Percentiles rank a stretch among this genome's conserved stretches.
Evolutionary conservation across 176 grass and related monocot species (phyloP).

Genomic region (Areca catechu): DNA sequence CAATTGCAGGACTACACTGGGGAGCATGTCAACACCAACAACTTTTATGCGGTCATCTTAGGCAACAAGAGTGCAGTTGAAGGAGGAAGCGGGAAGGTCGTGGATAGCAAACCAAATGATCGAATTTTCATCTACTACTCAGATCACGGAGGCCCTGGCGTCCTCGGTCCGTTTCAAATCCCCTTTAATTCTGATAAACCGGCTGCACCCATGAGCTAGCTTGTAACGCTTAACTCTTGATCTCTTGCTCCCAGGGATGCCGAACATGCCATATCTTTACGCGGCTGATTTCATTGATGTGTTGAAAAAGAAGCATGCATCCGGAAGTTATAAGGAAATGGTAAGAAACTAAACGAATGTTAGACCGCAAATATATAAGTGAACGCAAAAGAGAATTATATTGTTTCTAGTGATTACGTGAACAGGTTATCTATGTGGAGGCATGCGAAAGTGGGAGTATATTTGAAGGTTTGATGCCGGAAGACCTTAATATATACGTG

Average conservation of each 20-base stretch:
- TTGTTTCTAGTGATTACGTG: slow-evolving; percentile 5
- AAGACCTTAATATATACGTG: slow-evolving; percentile 70
- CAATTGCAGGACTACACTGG: slow-evolving; percentile 68
- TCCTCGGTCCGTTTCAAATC: slow-evolving; percentile 48
- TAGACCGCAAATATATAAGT: too few species aligned
- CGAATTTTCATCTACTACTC: slow-evolving; percentile 97
- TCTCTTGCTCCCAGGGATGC: slow-evolving; percentile 47
- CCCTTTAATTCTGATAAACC: not conserved
- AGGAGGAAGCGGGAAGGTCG: slow-evolving; percentile 89
- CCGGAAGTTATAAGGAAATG: slow-evolving; percentile 79
- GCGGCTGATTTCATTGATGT: slow-evolving; percentile 78
- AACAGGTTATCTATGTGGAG: slow-evolving; percentile 86
- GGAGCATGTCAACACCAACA: slow-evolving; percentile 52
- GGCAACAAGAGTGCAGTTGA: slow-evolving; percentile 61
- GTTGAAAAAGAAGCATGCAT: slow-evolving; percentile 68
- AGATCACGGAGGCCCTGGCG: slow-evolving; percentile 89
- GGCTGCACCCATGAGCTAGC: slow-evolving; percentile 10
- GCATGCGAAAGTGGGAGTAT: slow-evolving; percentile 96
- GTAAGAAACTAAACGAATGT: slow-evolving; percentile 9
- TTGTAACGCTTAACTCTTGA: not conserved
- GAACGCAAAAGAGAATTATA: too few species aligned
- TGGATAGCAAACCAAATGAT: slow-evolving; percentile 73
- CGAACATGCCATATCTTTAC: slow-evolving; percentile 61
- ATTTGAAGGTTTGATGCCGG: slow-evolving; percentile 77
- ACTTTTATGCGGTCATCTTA: slow-evolving; percentile 73